These are phyloP conservation scores for Zygosaccharomyces bailii DNA, from an alignment of 805 yeast species.

Conservation along the genomic window DNA sequence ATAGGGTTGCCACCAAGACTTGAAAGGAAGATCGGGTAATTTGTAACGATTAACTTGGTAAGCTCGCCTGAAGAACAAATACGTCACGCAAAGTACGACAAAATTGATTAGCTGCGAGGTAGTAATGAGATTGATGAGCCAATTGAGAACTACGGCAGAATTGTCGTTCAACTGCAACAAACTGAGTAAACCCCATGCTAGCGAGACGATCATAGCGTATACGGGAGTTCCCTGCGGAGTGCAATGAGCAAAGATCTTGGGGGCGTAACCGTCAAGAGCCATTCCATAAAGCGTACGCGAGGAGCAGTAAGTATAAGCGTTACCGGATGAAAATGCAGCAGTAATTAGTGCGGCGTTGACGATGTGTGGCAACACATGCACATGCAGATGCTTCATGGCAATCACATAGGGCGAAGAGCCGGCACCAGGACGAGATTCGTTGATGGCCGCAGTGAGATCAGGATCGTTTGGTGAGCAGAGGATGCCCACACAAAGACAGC, in stretches of 20 bases:
- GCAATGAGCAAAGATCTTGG: conserved; percentile 59
- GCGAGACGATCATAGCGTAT: conserved; percentile 48
- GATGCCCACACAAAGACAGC: conserved; percentile 75
- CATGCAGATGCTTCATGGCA: conserved; percentile 69
- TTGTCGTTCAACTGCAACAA: conserved; percentile 59
- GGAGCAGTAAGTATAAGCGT: conserved; percentile 72
- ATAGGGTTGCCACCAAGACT: conserved; percentile 59
- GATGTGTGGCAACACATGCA: conserved; percentile 66
- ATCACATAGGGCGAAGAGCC: conserved; percentile 79
- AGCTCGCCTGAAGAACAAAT: conserved; percentile 60
- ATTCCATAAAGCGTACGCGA: conserved; percentile 66
- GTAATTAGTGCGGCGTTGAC: conserved; percentile 75
- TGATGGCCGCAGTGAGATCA: conserved; percentile 52
- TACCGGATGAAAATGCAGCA: conserved; percentile 80
- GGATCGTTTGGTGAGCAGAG: conserved; percentile 71
- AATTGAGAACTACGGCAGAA: conserved; percentile 61
- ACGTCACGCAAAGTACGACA: conserved; percentile 54
- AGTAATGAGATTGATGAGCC: conserved; percentile 72
- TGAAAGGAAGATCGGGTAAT: conserved; percentile 43
- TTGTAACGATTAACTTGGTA: conserved; percentile 49
- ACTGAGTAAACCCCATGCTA: conserved; percentile 61
- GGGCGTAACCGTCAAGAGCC: conserved; percentile 71
- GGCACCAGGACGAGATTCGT: conserved; percentile 66
- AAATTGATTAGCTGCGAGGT: conserved; percentile 65
- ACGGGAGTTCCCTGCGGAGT: conserved; percentile 69